Evolutionary conservation across 2,329 filamentous ascomycete species (phyloP), one percentile per base, ranked within the genome.

Genomic region (Ophiostoma ips): DNA sequence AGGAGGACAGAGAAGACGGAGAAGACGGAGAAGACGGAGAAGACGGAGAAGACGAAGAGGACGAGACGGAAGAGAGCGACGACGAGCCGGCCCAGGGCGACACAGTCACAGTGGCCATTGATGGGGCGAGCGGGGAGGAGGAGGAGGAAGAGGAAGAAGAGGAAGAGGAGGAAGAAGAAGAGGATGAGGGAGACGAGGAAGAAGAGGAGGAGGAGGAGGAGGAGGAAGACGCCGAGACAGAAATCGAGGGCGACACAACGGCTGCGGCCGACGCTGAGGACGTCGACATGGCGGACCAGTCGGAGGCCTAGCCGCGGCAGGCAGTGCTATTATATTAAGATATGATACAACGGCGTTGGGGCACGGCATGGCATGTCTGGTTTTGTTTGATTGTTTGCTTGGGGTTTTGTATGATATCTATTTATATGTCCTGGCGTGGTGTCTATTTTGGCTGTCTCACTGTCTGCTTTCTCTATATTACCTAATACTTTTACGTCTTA

Each of bases 1-100:
- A 37, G 35, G 13, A 7, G 4, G 35, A 37, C 15, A 13, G 4
- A 10, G 35, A 21, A 51, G 50, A 11, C 50, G 52, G 18, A 19
- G 50, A 31, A 15, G 60, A 59, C 4, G 61, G 62, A 8, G 61
- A 50, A 12, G 35, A 31, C 19, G 44, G 48, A 4, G 34, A 33
- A 5, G 49, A 28, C 7, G 40, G 18, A 3, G 30, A 41, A 11
- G 19, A 15, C 3, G 36, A 33, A 15, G 19, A 41, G 24, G 34
- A 37, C 24, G 49, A 41, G 5, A 36, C 28, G 21, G 38, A 21
- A 12, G 38, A 41, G n/a, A 41, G 11, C 38, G 38, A 41, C 1
- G 38, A 28, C 13, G 37, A 40, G 10, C 16, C 38, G 24, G 38
- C 21, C 10, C 19, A 44, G 9, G 40, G 40, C 21, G 40, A 44